These are phyloP conservation scores for Suillus lakei DNA, from an alignment of 768 basidiomycete genomes.

Conservation along the genomic window DNA sequence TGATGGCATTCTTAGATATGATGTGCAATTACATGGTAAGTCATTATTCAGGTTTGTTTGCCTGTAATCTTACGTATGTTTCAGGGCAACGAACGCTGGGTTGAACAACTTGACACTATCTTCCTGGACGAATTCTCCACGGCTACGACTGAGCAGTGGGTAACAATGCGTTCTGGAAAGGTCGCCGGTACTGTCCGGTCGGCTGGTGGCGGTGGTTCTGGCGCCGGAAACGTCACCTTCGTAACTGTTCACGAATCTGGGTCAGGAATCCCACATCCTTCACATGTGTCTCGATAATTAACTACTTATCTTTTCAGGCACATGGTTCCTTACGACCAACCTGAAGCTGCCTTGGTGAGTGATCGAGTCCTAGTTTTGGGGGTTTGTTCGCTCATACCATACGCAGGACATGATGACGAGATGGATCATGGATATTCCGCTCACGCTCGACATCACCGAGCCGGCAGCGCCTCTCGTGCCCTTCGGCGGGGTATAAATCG, in stretches of 20 bases:
- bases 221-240: slow-evolving; percentile 86
- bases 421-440: slow-evolving; percentile 61
- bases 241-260: slow-evolving; percentile 82
- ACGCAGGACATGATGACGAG: slow-evolving; percentile 61
- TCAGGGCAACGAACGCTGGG: slow-evolving; percentile 81
- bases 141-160: slow-evolving; percentile 58
- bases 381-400: slow-evolving; percentile 3
- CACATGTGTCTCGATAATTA: slow-evolving; percentile 1
- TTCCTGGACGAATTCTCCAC: slow-evolving; percentile 65
- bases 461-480: not conserved
- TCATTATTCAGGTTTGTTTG: slow-evolving; percentile 11
- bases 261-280: slow-evolving; percentile 45
- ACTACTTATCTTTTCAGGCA: slow-evolving; percentile 52
- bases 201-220: slow-evolving; percentile 64
- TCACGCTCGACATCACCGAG: slow-evolving; percentile 26
- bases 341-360: slow-evolving; percentile 80
- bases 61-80: slow-evolving; percentile 2
- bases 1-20: slow-evolving; percentile 54
- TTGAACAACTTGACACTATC: slow-evolving; percentile 61
- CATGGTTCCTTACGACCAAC: slow-evolving; percentile 92
- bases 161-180: slow-evolving; percentile 54
- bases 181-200: slow-evolving; percentile 70
- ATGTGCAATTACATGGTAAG: slow-evolving; percentile 86
- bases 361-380: not conserved
- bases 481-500: not conserved